Percentiles rank a stretch among this genome's conserved stretches.
Conservation (phyloP, 768 basidiomycete genomes). For the Russula griseocarnosa region DNA sequence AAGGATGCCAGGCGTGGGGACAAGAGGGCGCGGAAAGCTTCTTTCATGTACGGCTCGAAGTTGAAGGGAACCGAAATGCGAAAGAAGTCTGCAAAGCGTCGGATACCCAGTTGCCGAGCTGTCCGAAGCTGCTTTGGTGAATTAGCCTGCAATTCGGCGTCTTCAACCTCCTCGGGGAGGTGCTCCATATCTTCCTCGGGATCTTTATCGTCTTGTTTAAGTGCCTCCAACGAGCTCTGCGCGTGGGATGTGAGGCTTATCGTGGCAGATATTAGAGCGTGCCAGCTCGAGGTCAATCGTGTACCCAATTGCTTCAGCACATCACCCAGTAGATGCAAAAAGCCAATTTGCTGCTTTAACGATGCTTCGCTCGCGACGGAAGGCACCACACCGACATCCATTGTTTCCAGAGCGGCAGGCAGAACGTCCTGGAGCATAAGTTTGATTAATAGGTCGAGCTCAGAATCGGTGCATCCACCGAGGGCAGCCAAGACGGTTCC, state of each 20-base stretch:
- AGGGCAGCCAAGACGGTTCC: conserved; percentile 72
- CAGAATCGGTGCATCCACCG: conserved; percentile 63
- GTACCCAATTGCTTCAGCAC: conserved; percentile 80
- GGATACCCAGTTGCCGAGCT: conserved; percentile 79
- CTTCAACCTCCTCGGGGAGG: conserved; percentile 33
- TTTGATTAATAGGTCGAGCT: conserved; percentile 73
- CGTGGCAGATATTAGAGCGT: conserved; percentile 62
- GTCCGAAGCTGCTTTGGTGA: conserved; percentile 41
- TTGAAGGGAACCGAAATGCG: conserved; percentile 67
- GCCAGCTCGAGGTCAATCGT: conserved; percentile 66
- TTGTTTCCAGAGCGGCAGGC: conserved; percentile 16
- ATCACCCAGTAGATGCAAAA: conserved; percentile 78
- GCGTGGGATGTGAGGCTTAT: conserved; percentile 63
- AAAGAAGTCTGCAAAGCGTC: conserved; percentile 87
- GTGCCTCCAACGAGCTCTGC: conserved; percentile 50
- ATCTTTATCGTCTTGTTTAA: conserved; percentile 35
- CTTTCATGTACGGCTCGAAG: conserved; percentile 63
- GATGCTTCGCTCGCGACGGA: conserved; percentile 38
- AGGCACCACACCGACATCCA: conserved; percentile 30
- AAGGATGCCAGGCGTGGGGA: conserved; percentile 74
- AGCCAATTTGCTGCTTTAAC: conserved; percentile 75
- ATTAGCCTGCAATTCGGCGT: conserved; percentile 28
- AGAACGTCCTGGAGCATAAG: conserved; percentile 79
- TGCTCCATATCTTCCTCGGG: conserved; percentile 33
- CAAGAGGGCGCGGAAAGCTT: conserved; percentile 68